These are phyloP conservation scores for Iris pallida DNA, from an alignment of 116 monocot genomes.

Conservation along the genomic window DNA sequence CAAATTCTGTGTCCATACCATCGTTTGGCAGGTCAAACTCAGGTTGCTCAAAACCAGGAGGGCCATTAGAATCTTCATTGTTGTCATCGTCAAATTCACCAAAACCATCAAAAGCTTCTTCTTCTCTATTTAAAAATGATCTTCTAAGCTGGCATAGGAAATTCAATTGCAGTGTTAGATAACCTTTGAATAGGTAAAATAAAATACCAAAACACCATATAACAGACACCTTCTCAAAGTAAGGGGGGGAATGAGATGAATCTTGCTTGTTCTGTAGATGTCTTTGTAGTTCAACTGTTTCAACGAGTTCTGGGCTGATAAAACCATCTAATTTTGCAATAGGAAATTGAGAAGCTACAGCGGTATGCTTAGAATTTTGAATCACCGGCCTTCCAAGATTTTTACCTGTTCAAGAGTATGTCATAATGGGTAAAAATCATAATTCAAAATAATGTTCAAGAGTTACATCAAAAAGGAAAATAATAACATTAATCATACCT, in stretches of 20 bases:
- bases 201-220: neutral
- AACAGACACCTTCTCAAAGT: constrained; percentile 65
- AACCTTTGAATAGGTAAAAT: neutral
- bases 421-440: neutral
- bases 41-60: constrained; percentile 39
- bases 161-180: neutral
- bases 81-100: constrained; percentile 38
- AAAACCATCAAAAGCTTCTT: constrained; percentile 26
- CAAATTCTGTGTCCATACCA: constrained; percentile 34
- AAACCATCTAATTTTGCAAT: constrained; percentile 59
- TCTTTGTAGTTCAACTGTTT: constrained; percentile 24
- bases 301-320: constrained; percentile 39
- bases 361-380: constrained; percentile 20
- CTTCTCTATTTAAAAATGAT: constrained; percentile 55
- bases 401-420: constrained; percentile 44
- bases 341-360: constrained; percentile 57
- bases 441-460: neutral
- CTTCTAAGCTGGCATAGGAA: constrained; percentile 63
- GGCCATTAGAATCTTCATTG: constrained; percentile 31
- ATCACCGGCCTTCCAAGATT: constrained; percentile 33
- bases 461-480: constrained; percentile 3
- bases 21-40: constrained; percentile 36
- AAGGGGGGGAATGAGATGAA: constrained; percentile 40
- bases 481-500: constrained; percentile 32
- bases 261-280: constrained; percentile 17